Evolutionary conservation across 352 stramenopile genomes (phyloP), one percentile per base, ranked within the genome.

Genomic region (Elongisporangium anandrum): DNA sequence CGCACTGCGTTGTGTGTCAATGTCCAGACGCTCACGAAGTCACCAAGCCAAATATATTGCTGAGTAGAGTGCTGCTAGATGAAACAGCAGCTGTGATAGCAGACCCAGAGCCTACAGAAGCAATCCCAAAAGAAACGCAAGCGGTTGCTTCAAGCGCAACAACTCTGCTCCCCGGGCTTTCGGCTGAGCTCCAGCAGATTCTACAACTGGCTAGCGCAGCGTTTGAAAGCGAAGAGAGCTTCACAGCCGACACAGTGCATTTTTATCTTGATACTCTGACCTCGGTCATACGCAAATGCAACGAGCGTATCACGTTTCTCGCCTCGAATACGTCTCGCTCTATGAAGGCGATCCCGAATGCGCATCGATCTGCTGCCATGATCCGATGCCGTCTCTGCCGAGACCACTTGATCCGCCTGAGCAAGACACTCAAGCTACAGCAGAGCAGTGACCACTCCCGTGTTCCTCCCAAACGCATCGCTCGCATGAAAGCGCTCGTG

Each of bases 351-450:
- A 47, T 26, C n/a, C 23, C 61, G 8, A 59, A 75, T 48, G 57
- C 47, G 20, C 52, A 77, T 45, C 69, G 66, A 4, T 59, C 53
- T 17, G 69, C 73, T 29, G 71, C 60, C 8, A 70, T 77, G 13
- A 57, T 57, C 38, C 66, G 73, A 4, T 83, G 71, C 38, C 66
- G 64, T 1, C 52, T 70, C n/a, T 83, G 73, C 23, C 73, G 71
- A n/a, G 62, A 80, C 49, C 53, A 69, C 24, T 54, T 82, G n/a
- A 72, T 80, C 51, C 66, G 75, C 53, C 66, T 83, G 0, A 68
- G 71, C 34, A 82, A 82, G 63, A 64, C 64, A 22, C 34, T 72
- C 22, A 69, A 71, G 39, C 57, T 82, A 12, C 38, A 66, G 26
- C 45, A 24, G 15, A 9, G 45, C 8, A 34, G 8, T 1, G 56